Evolutionary conservation across 805 yeast genomes (phyloP).

Genomic region (Hanseniaspora thailandica): DNA sequence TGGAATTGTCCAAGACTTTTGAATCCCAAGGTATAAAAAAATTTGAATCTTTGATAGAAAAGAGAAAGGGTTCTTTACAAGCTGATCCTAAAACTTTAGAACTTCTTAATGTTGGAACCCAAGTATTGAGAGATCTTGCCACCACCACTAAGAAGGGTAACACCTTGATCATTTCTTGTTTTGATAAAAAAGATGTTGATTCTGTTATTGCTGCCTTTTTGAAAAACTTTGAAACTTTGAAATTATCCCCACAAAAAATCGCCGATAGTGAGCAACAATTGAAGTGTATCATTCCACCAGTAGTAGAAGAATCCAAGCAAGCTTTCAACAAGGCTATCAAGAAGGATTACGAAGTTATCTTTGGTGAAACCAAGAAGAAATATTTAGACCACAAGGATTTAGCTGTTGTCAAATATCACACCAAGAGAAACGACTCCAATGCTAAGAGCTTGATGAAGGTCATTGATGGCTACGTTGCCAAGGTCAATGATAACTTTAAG

Average conservation of each 20-base stretch:
- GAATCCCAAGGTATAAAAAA: constrained; percentile 40
- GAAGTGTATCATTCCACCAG: constrained; percentile 62
- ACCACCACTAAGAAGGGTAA: constrained; percentile 58
- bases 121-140: constrained; percentile 52
- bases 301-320: constrained; percentile 52
- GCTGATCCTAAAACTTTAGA: constrained; percentile 53
- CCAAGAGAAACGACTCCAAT: constrained; percentile 36
- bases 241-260: constrained; percentile 69
- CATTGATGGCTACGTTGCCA: constrained; percentile 52
- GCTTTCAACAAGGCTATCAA: constrained; percentile 51
- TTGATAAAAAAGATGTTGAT: constrained; percentile 66
- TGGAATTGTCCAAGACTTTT: constrained; percentile 18
- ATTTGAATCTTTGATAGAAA: constrained; percentile 46
- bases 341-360: constrained; percentile 46
- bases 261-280: constrained; percentile 61
- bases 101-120: constrained; percentile 40
- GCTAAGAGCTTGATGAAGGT: constrained; percentile 52
- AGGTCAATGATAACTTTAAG: constrained; percentile 46
- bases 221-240: constrained; percentile 58
- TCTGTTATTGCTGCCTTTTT: constrained; percentile 59
- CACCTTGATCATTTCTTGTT: constrained; percentile 65
- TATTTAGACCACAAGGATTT: constrained; percentile 45
- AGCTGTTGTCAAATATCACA: constrained; percentile 42
- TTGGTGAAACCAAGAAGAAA: constrained; percentile 47
- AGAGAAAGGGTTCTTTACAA: constrained; percentile 39